These are phyloP conservation scores for Rhododendron ferrugineum DNA, from an alignment of 148 eudicot species.

Conservation along the genomic window DNA sequence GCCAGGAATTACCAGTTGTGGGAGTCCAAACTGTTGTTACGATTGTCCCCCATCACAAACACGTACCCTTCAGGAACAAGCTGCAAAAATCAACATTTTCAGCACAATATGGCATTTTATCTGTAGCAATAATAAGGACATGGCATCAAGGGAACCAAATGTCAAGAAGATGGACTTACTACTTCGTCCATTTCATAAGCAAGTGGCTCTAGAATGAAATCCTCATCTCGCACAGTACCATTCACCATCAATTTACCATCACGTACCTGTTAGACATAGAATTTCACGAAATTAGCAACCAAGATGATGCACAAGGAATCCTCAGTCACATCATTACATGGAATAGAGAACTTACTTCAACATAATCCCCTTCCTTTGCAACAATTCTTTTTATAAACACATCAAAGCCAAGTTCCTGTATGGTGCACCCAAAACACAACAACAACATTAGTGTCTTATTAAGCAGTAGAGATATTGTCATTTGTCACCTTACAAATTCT, in stretches of 20 bases:
- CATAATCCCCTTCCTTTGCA: conserved; percentile 77
- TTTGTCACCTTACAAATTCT: neutral
- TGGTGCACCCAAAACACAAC: neutral
- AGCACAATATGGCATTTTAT: neutral
- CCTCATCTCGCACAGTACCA: conserved; percentile 60
- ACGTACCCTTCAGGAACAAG: conserved; percentile 85
- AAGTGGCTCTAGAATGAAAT: conserved; percentile 76
- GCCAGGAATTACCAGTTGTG: conserved; percentile 59
- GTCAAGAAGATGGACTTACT: conserved; percentile 28
- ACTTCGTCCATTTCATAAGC: conserved; percentile 68
- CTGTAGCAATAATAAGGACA: neutral
- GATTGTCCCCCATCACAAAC: conserved; percentile 92
- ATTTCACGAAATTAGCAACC: neutral
- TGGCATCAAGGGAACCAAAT: neutral
- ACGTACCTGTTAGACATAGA: conserved; percentile 39
- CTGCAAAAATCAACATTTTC: conserved; percentile 31
- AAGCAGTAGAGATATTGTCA: neutral
- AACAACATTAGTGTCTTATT: neutral
- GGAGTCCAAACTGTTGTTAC: conserved; percentile 88
- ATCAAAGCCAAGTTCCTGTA: conserved; percentile 65
- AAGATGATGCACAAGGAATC: neutral
- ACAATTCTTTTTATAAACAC: conserved; percentile 81
- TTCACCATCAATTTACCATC: conserved; percentile 67
- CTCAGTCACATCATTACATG: neutral
- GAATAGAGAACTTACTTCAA: conserved; percentile 49